Percentiles rank a stretch among this genome's conserved stretches.
Evolutionary conservation across 768 basidiomycete genomes (phyloP).

Genomic region (Lactarius deliciosus): DNA sequence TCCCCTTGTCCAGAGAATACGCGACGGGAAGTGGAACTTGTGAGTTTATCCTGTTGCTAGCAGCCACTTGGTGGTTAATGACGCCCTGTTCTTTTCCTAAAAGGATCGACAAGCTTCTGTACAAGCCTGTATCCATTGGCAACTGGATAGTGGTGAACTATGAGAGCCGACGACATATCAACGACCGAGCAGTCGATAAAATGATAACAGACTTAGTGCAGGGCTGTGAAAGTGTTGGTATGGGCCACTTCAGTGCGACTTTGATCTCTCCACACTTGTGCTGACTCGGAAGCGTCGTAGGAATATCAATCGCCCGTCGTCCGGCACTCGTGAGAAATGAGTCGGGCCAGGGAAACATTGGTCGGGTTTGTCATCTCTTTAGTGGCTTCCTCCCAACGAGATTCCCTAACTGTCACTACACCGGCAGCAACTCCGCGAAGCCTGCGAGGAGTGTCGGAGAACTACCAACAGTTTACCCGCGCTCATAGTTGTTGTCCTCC

Average conservation of each 20-base stretch:
- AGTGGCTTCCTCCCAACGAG: neutral
- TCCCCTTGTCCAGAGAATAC: conserved; percentile 45
- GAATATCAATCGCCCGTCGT: conserved; percentile 52
- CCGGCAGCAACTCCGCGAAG: conserved; percentile 46
- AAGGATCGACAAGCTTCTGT: conserved; percentile 74
- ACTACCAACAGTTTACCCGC: conserved; percentile 37
- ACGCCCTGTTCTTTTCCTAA: neutral
- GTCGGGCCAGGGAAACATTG: conserved; percentile 56
- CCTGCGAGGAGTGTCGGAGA: conserved; percentile 47
- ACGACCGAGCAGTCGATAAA: conserved; percentile 43
- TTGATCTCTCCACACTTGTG: neutral
- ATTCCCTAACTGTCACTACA: neutral
- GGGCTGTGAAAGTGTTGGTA: conserved; percentile 57
- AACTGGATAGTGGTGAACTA: conserved; percentile 68
- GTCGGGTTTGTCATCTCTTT: conserved; percentile 2
- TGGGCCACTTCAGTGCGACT: conserved; percentile 32
- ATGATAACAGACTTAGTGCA: conserved; percentile 53
- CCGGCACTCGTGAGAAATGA: conserved; percentile 50
- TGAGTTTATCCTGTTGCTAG: conserved; percentile 32
- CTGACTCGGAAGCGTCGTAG: conserved; percentile 37
- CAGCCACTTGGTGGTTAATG: neutral
- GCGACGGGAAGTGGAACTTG: conserved; percentile 80
- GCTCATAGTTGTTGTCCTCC: conserved; percentile 20
- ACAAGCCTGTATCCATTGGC: conserved; percentile 48
- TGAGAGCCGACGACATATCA: conserved; percentile 58